Evolutionary conservation across 768 basidiomycete genomes (phyloP).

Genomic region (Astraeus odoratus): DNA sequence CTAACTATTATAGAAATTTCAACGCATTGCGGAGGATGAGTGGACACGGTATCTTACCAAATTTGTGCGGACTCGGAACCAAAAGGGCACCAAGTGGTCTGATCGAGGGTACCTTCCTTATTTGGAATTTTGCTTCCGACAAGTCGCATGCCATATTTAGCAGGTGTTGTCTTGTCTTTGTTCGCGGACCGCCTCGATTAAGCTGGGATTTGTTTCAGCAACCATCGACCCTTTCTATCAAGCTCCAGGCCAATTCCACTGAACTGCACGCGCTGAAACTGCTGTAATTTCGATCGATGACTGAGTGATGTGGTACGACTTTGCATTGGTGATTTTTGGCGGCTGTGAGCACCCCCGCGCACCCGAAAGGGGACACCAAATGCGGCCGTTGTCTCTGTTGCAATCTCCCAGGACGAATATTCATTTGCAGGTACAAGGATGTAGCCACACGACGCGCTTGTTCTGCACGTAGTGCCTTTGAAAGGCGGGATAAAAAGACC

Average conservation of each 20-base stretch:
- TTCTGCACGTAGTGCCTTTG: background rate
- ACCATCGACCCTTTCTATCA: too few species aligned
- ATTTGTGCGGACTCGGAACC: too few species aligned
- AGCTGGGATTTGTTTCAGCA: too few species aligned
- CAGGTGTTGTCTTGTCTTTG: slow-evolving; percentile 6
- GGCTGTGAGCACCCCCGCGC: background rate
- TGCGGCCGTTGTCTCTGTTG: background rate
- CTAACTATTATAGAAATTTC: too few species aligned
- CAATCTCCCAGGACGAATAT: background rate
- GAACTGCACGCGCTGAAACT: too few species aligned
- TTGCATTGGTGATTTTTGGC: background rate
- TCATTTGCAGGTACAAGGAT: background rate
- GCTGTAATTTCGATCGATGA: slow-evolving; percentile 2
- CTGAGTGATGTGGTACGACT: background rate
- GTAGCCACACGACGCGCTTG: slow-evolving; percentile 2
- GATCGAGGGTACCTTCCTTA: too few species aligned
- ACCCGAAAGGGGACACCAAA: slow-evolving; percentile 7
- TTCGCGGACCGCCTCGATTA: slow-evolving; percentile 7
- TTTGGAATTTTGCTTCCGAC: background rate
- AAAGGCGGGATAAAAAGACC: slow-evolving; percentile 1
- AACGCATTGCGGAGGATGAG: too few species aligned
- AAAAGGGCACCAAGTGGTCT: too few species aligned
- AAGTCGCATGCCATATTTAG: slow-evolving; percentile 3
- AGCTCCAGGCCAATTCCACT: too few species aligned
- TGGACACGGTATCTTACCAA: too few species aligned